Evolutionary conservation across 1,139 yeast genomes (phyloP), one percentile per base, ranked within the genome.

Genomic region (Candida pseudoviswanathii): DNA sequence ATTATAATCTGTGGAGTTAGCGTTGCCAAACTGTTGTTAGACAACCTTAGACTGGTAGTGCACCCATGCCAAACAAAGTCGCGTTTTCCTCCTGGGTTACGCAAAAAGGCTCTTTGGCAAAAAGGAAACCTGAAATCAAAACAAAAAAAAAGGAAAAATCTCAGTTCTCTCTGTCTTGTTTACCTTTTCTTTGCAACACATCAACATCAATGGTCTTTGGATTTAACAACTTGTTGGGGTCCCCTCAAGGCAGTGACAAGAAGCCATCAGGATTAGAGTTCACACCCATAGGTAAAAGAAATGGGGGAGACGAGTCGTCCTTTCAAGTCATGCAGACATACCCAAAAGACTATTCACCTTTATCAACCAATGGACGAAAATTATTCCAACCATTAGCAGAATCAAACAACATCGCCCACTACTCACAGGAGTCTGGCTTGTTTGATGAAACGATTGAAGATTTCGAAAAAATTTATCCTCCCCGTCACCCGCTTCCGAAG

Each of bases 261-360:
- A 22, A 25, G 25, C 31, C 32, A 8, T 16, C 31, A 11, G 38
- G 47, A 10, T 41, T 41, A 10, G 56, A 53, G 11, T 54, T 54
- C 31, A 53, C 55, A 1, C 58, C 58, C 4, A 53, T 54, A 11
- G 58, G 58, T 3, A 46, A 49, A 42, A 16, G 45, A 30, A 30
- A 33, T 22, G 41, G 45, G 5, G 47, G 45, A 8, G 47, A 45
- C 29, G 45, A 36, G 22, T 31, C 45, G 11, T 40, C 48, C 7
- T 54, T 54, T 29, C 55, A 54, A 38, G 58, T 54, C 2, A 9
- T 53, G n/a, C 55, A 52, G 16, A 44, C 44, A 22, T 51, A 53
- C 29, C 54, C 56, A 8, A 34, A 47, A 29, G 47, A 45, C 34
- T 36, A 41, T 26, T 10, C 44, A 22, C 38, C 30, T 10, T 27